A percentile compares a stretch with the other conserved stretches of the same genome.
Conservation (phyloP, 2,329 filamentous ascomycete species). For the Xenoacremonium recifei region DNA sequence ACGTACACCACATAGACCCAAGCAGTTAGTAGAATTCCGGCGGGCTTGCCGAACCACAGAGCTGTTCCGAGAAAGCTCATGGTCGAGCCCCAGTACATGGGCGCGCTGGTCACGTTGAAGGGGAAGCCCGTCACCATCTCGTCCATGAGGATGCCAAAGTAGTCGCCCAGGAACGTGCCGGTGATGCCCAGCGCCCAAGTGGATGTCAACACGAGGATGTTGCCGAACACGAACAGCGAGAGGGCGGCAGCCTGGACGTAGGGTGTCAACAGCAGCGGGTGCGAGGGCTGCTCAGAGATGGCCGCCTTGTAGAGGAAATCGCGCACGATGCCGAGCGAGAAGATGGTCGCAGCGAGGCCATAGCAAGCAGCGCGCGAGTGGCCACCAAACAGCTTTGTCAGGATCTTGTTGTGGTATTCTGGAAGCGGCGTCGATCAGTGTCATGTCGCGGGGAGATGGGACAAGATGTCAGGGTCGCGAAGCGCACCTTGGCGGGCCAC, state of each 20-base stretch:
- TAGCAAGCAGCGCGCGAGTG: constrained; percentile 83
- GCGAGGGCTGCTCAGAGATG: constrained; percentile 71
- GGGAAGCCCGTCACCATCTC: constrained; percentile 91
- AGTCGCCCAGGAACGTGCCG: constrained; percentile 95
- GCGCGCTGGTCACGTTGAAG: constrained; percentile 85
- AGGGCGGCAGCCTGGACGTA: constrained; percentile 63
- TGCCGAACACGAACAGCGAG: constrained; percentile 71
- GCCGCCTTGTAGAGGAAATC: constrained; percentile 86
- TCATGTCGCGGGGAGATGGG: neutral
- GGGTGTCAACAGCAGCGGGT: constrained; percentile 66
- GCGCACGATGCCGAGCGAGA: constrained; percentile 84
- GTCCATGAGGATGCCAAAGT: constrained; percentile 98
- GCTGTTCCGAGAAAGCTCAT: constrained; percentile 89
- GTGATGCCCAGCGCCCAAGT: constrained; percentile 93
- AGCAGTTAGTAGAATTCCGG: constrained; percentile 73
- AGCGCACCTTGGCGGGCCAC: constrained; percentile 74
- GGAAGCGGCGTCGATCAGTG: constrained; percentile 16
- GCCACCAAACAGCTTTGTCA: constrained; percentile 84
- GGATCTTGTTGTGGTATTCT: constrained; percentile 90
- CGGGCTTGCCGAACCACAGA: constrained; percentile 81
- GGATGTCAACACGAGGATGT: constrained; percentile 80
- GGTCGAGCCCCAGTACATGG: constrained; percentile 96
- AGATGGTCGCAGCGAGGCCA: constrained; percentile 82
- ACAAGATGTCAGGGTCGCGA: constrained; percentile 9
- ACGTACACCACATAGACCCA: constrained; percentile 78